These are phyloP conservation scores for Talaromyces nanjingensis DNA, from an alignment of 495 filamentous ascomycete species.

Conservation along the genomic window DNA sequence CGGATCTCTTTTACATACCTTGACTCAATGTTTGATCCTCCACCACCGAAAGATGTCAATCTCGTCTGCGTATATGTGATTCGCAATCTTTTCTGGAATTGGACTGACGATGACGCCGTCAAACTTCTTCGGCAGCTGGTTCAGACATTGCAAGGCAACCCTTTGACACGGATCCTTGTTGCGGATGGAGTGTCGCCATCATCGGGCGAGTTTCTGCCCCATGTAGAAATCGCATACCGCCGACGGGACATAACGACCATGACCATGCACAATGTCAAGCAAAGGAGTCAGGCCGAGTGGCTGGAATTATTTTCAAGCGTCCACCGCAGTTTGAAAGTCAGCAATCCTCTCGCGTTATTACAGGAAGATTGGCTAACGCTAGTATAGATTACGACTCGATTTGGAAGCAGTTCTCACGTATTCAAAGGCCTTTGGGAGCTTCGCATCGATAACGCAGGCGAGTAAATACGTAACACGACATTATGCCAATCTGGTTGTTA, in stretches of 20 bases:
- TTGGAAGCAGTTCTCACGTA: neutral
- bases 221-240: neutral
- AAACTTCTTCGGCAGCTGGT: neutral
- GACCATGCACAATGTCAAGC: neutral
- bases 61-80: neutral
- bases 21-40: neutral
- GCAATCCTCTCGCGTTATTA: neutral
- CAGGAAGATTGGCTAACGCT: neutral
- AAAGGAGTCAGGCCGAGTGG: neutral
- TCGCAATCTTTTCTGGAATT: neutral
- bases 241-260: neutral
- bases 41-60: neutral
- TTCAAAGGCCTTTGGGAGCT: neutral
- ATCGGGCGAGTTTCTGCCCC: neutral
- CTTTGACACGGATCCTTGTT: neutral
- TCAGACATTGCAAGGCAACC: neutral
- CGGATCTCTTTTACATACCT: neutral
- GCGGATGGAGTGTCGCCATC: neutral
- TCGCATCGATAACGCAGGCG: neutral
- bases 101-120: neutral
- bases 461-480: neutral
- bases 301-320: neutral
- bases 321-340: neutral
- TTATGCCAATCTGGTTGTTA: neutral
- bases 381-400: neutral